A percentile compares a stretch with the other conserved stretches of the same genome.
Evolutionary conservation across 257 asterid species (phyloP).

Genomic region (Solanum medicagineum): DNA sequence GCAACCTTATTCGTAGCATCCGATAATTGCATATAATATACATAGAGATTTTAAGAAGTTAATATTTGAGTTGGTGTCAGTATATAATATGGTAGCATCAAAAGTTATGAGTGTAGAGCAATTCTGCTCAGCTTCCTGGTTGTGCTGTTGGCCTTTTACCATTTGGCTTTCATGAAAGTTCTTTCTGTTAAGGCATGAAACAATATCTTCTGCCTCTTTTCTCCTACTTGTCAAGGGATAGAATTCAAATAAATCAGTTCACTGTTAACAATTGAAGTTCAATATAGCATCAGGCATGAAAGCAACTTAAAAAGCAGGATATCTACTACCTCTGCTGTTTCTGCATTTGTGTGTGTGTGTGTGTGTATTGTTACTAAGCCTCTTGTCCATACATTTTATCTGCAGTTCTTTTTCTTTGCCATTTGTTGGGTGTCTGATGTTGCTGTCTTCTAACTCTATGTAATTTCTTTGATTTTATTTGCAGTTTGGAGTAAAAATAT

Average conservation of each 20-base stretch:
- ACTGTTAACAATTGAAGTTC: background rate
- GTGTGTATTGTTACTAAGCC: background rate
- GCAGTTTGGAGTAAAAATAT: slow-evolving; percentile 78
- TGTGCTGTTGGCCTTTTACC: background rate
- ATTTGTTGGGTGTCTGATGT: background rate
- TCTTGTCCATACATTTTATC: background rate
- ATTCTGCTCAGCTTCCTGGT: background rate
- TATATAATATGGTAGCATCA: background rate
- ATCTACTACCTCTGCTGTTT: background rate
- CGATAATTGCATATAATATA: background rate
- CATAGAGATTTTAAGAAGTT: background rate
- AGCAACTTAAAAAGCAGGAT: background rate
- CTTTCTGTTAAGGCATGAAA: background rate
- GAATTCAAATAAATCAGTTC: background rate
- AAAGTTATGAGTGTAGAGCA: background rate
- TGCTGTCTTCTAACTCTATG: background rate
- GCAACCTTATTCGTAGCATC: background rate
- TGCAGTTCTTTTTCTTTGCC: background rate
- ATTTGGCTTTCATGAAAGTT: background rate
- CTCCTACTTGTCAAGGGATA: background rate
- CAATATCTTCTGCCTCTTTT: background rate
- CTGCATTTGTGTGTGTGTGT: background rate
- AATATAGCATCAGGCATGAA: background rate
- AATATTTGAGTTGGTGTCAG: background rate
- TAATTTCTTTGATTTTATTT: background rate